A percentile compares a stretch with the other conserved stretches of the same genome.
Conservation (phyloP, 106 monocot genomes). For the Agapanthus africanus region DNA sequence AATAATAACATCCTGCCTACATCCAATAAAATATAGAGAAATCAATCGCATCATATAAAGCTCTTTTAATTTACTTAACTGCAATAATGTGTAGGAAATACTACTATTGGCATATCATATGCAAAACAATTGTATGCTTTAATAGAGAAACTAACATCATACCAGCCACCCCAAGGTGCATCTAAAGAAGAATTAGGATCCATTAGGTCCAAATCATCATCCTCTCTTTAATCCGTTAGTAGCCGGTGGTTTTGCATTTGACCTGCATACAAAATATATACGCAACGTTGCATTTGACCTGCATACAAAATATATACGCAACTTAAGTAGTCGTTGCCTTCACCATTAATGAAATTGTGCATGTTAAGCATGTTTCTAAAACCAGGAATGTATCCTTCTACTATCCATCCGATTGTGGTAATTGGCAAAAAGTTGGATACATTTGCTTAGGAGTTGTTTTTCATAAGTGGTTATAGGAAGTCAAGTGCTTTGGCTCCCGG, state of each 20-base stretch:
- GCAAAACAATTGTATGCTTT: too few species aligned
- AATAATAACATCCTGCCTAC: too few species aligned
- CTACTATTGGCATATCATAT: too few species aligned
- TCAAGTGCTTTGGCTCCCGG: conserved; percentile 19
- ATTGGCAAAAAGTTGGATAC: conserved; percentile 27
- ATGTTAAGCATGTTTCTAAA: neutral
- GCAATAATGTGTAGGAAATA: too few species aligned
- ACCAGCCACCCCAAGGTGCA: conserved; percentile 99
- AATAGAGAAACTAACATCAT: conserved; percentile 18
- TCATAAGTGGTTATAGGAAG: conserved; percentile 25
- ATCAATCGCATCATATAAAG: too few species aligned
- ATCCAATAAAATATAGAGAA: too few species aligned
- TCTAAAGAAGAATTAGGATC: conserved; percentile 99
- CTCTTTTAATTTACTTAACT: too few species aligned
- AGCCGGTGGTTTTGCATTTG: conserved; percentile 59
- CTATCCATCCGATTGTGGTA: neutral
- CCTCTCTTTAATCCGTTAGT: conserved; percentile 52
- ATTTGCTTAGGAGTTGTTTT: conserved; percentile 37
- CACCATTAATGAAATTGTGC: neutral
- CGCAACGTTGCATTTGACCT: too few species aligned
- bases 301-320: too few species aligned
- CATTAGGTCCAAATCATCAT: conserved; percentile 97
- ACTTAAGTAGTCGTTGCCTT: too few species aligned
- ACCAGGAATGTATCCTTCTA: too few species aligned
- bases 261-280: too few species aligned